Base-by-base conservation (phyloP, 1,284 basidiomycete genomes). In the Lignosus rhinocerotis region DNA sequence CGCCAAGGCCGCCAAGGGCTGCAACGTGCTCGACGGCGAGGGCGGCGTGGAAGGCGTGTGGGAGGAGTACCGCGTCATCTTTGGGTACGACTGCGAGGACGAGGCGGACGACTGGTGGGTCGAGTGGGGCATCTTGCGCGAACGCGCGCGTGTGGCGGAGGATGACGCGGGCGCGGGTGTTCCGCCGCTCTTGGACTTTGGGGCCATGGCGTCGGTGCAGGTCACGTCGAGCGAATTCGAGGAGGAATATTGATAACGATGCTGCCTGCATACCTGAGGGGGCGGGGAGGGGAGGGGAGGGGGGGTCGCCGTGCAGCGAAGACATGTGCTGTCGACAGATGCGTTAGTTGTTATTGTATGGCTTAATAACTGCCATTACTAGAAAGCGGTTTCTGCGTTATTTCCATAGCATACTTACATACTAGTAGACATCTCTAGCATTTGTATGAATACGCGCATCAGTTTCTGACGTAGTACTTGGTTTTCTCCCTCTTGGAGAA, bases 21-120 rank as follows among this genome's bases (percentile, higher is more conserved):
- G 65, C 10, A 69, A 73, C 31, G 69, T 73, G 17, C 69, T 79
- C 21, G 65, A 63, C 34, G 59, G 61, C 45, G 64, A 61, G 14
- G 68, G 71, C 19, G 66, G 57, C 51, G 47, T 34, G 30, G 51
- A 44, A 41, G 21, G 36, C 41, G 52, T 48, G 12, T 75, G 75
- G 59, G 61, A 62, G 21, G 61, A 63, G 36, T 64, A 67, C 44
- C 61, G 63, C 30, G 54, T 58, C 39, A 57, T 73, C 8, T 73
- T 72, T 39, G 70, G 69, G 14, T 74, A 74, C 58, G 72, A 74
- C 55, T 70, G 69, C 44, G 72, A 73, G 61, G 73, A 73, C 58
- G 71, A 70, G 56, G 72, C 72, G 41, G 72, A 73, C 53, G 69
- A 74, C 56, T 74, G 73, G 73, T 74, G 73, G 73, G 67, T 73